Evolutionary conservation across 768 basidiomycete species (phyloP), one percentile per base, ranked within the genome.

Genomic region (Hygrocybe coccinea): DNA sequence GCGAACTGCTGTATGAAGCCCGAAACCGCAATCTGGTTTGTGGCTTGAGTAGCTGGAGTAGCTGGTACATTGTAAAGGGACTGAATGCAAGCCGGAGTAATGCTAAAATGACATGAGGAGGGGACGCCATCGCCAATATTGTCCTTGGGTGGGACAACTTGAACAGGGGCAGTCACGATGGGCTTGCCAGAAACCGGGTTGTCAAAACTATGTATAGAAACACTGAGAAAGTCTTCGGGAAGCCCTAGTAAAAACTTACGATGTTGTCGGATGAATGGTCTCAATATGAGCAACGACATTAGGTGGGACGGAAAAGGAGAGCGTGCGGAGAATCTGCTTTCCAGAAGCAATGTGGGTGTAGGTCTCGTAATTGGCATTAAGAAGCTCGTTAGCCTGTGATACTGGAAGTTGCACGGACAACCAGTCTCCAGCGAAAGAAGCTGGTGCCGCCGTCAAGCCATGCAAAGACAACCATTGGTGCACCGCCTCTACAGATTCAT

Each of bases 1-100:
- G 71, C 66, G 54, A 68, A 73, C 50, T 72, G 65, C n/a, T 67
- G 59, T 12, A 67, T 63, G 58, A 70, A 71, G 1, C 69, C 71
- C 37, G 71, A 64, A 2, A 73, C 69, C 12, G 61, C 69, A 7
- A 74, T 61, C 3, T 47, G 59, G 56, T 66, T 71, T 19, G 59
- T 59, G 2, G 62, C 37, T 46, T 71, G 63, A 1, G 70, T 69
- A 2, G 71, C 68, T 11, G 55, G 53, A 3, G 69, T 67, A 7
- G 65, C 56, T 0, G 72, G 70, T 50, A 73, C 71, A 7, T 67
- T 69, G 56, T 74, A 73, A 1, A 73, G 54, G 2, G 64, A 65
- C 49, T 71, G 68, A 2, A 74, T 54, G 57, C 73, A 74, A 5
- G 68, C 56, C 0, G 73, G 73, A 21, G 68, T 72, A 25, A 72